Conservation (phyloP, 2,329 filamentous ascomycete species). For the Aureobasidium sp. region DNA sequence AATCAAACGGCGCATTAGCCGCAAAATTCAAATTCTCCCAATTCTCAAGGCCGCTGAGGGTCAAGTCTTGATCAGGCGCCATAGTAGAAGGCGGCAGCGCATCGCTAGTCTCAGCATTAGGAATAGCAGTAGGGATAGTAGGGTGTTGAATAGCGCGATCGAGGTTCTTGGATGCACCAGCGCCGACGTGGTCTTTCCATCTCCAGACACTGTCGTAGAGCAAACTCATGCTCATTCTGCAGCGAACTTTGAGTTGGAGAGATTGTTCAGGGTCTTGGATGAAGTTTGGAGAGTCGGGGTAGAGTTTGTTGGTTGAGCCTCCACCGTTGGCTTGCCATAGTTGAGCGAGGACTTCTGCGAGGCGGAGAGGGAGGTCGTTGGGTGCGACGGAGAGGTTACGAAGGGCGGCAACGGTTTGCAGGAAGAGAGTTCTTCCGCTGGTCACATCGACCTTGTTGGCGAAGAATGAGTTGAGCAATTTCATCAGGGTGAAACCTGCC, state of each 20-base stretch:
- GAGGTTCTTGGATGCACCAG: conserved; percentile 40
- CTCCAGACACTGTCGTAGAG: conserved; percentile 81
- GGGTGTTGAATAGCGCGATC: conserved; percentile 70
- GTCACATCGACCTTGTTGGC: conserved; percentile 63
- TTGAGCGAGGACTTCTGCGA: conserved; percentile 80
- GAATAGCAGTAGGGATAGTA: conserved; percentile 38
- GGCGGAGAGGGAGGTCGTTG: conserved; percentile 71
- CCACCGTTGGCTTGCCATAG: conserved; percentile 61
- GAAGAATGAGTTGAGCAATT: conserved; percentile 70
- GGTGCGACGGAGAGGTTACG: conserved; percentile 65
- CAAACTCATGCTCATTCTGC: conserved; percentile 76
- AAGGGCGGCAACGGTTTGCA: conserved; percentile 62
- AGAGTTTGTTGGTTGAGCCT: conserved; percentile 20
- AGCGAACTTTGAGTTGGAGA: conserved; percentile 73
- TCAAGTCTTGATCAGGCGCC: conserved; percentile 32
- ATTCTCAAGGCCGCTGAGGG: conserved; percentile 23
- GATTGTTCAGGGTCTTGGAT: conserved; percentile 43
- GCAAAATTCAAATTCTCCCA: conserved; percentile 34
- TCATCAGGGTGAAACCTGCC: conserved; percentile 68
- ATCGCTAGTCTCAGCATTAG: background rate
- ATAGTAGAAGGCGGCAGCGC: conserved; percentile 3
- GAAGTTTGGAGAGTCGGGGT: conserved; percentile 26
- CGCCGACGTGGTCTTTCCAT: conserved; percentile 67
- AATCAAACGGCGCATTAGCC: conserved; percentile 78
- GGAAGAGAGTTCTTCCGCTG: conserved; percentile 61